These are phyloP conservation scores for Haplosporangium gracile DNA, from an alignment of 192 early-diverging fungal genomes.

Conservation along the genomic window DNA sequence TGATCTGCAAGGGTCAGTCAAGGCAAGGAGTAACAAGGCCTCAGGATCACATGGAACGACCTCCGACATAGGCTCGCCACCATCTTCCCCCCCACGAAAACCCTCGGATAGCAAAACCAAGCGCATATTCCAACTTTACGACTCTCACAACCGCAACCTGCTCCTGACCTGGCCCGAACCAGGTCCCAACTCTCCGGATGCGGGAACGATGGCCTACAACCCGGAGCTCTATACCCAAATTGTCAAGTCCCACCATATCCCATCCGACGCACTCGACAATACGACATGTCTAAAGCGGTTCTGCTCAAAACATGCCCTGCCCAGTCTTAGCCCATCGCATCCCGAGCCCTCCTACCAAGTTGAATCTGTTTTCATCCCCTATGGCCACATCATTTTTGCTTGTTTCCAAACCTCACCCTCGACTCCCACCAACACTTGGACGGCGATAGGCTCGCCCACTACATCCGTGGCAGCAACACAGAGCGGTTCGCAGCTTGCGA, in stretches of 20 bases:
- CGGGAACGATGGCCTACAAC: conserved; percentile 46
- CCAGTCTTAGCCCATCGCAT: conserved; percentile 18
- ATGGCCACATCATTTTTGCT: conserved; percentile 61
- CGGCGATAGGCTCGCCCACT: conserved; percentile 12
- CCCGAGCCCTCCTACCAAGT: conserved; percentile 47
- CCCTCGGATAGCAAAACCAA: conserved; percentile 34
- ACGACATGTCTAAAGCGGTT: conserved; percentile 54
- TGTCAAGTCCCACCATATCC: conserved; percentile 55
- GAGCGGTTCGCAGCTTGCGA: conserved; percentile 11
- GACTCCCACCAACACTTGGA: conserved; percentile 18
- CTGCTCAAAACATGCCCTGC: conserved; percentile 53
- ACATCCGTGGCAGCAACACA: conserved; percentile 1
- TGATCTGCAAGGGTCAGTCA: conserved; percentile 35
- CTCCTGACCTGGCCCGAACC: conserved; percentile 60
- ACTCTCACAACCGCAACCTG: conserved; percentile 44
- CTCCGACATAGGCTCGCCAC: conserved; percentile 4
- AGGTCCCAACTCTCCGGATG: conserved; percentile 13
- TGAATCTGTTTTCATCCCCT: conserved; percentile 59
- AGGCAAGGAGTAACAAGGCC: conserved; percentile 8
- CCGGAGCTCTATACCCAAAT: conserved; percentile 59
- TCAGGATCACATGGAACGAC: conserved; percentile 10
- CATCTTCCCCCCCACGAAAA: conserved; percentile 17
- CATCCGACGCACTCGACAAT: conserved; percentile 50
- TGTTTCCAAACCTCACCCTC: conserved; percentile 57
- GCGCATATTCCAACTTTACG: conserved; percentile 61